These are phyloP conservation scores for Vachellia pachyceras DNA, from an alignment of 306 rosid species.

Conservation along the genomic window DNA sequence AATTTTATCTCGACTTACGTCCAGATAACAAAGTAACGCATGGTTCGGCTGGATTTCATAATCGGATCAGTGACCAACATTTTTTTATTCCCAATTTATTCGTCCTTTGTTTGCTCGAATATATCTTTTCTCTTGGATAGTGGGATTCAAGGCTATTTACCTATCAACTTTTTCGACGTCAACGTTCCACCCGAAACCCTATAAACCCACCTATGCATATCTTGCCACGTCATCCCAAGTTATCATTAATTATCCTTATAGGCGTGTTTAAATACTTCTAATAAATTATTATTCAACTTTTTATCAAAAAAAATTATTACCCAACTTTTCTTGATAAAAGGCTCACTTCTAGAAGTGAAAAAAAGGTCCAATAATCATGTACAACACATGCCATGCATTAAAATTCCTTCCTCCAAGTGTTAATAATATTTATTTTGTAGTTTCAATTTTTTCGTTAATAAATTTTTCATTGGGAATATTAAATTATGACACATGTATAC, in stretches of 20 bases:
- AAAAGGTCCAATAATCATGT: no score
- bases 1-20: slow-evolving; percentile 19
- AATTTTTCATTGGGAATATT: no score
- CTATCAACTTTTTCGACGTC: slow-evolving; percentile 52
- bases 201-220: slow-evolving; percentile 29
- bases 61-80: not conserved
- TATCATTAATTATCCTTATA: slow-evolving; percentile 27
- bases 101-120: slow-evolving; percentile 2
- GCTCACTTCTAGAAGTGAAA: no score
- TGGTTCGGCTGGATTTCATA: slow-evolving; percentile 14
- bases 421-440: no score
- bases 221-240: slow-evolving; percentile 34
- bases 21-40: no score
- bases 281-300: no score
- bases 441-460: no score
- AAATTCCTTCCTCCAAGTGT: no score
- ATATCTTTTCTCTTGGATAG: slow-evolving; percentile 8
- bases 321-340: no score
- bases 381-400: no score
- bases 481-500: no score
- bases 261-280: not conserved
- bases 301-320: no score
- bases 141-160: slow-evolving; percentile 38
- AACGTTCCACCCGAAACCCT: slow-evolving; percentile 51
- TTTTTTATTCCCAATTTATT: not conserved